Conservation (phyloP, 257 asterid genomes). For the Marsdenia floribunda region DNA sequence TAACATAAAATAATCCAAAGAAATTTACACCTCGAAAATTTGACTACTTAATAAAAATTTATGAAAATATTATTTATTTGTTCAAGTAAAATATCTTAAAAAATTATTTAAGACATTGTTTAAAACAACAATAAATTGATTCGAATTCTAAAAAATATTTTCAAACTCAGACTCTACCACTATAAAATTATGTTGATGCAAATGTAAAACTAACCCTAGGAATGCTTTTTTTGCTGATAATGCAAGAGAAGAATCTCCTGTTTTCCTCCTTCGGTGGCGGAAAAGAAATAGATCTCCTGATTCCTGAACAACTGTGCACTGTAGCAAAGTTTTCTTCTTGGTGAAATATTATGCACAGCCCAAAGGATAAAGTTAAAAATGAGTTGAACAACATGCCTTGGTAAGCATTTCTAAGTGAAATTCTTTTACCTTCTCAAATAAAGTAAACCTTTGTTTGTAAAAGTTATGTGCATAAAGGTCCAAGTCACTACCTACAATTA, state of each 20-base stretch:
- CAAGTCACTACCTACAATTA: neutral
- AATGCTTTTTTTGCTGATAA: neutral
- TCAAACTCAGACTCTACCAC: too few species aligned
- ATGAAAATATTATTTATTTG: too few species aligned
- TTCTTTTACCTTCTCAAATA: neutral
- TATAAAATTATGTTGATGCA: neutral
- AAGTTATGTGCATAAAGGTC: neutral
- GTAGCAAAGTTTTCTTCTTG: neutral
- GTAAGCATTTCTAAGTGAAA: too few species aligned
- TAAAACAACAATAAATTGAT: too few species aligned
- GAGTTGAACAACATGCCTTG: neutral
- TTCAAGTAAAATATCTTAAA: too few species aligned
- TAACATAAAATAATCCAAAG: too few species aligned
- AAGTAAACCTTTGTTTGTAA: neutral
- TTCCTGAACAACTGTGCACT: neutral
- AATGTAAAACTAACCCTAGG: neutral
- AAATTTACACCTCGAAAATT: too few species aligned
- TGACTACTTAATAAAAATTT: too few species aligned
- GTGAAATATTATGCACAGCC: neutral
- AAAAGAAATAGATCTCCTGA: neutral
- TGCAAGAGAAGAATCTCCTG: neutral
- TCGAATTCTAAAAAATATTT: too few species aligned
- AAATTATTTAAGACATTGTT: too few species aligned
- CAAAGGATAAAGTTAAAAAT: neutral
- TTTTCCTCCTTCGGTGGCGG: too few species aligned